A percentile compares a stretch with the other conserved stretches of the same genome.
Evolutionary conservation across 805 yeast genomes (phyloP).

Genomic region (Yarrowia sp.): DNA sequence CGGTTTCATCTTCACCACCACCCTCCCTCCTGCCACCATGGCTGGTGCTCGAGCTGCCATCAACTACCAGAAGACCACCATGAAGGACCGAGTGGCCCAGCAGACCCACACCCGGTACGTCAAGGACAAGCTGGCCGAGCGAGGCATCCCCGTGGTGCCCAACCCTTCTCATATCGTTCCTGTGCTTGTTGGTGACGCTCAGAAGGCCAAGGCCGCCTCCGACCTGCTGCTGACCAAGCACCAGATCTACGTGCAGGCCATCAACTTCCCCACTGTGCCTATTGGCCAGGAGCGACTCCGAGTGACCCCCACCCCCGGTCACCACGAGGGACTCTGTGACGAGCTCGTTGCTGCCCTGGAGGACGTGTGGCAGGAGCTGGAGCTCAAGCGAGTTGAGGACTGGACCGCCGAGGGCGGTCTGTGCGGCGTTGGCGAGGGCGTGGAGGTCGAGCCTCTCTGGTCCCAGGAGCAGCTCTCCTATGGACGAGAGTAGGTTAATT

Average conservation of each 20-base stretch:
- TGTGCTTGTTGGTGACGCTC: constrained; percentile 91
- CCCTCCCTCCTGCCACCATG: constrained; percentile 97
- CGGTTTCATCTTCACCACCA: constrained; percentile 95
- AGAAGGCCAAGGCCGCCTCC: constrained; percentile 87
- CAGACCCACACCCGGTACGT: constrained; percentile 87
- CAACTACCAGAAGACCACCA: constrained; percentile 78
- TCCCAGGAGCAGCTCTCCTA: constrained; percentile 59
- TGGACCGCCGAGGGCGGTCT: constrained; percentile 87
- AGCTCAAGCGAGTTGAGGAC: constrained; percentile 74
- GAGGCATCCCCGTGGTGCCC: constrained; percentile 94
- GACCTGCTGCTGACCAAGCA: constrained; percentile 85
- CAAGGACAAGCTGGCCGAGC: constrained; percentile 67
- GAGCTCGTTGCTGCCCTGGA: constrained; percentile 80
- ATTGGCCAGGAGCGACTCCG: constrained; percentile 95
- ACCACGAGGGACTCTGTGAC: constrained; percentile 75
- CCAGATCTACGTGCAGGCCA: constrained; percentile 94
- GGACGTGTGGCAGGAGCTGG: constrained; percentile 75
- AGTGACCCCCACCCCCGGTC: constrained; percentile 99
- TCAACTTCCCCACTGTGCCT: constrained; percentile 97
- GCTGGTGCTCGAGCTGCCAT: constrained; percentile 92
- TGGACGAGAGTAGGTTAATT: background rate
- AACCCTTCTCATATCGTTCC: constrained; percentile 98
- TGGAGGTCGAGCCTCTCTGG: constrained; percentile 76
- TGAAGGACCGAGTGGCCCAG: constrained; percentile 80
- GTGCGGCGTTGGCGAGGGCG: constrained; percentile 80